Evolutionary conservation across 495 filamentous ascomycete genomes (phyloP).

Genomic region (Neurospora sp.): DNA sequence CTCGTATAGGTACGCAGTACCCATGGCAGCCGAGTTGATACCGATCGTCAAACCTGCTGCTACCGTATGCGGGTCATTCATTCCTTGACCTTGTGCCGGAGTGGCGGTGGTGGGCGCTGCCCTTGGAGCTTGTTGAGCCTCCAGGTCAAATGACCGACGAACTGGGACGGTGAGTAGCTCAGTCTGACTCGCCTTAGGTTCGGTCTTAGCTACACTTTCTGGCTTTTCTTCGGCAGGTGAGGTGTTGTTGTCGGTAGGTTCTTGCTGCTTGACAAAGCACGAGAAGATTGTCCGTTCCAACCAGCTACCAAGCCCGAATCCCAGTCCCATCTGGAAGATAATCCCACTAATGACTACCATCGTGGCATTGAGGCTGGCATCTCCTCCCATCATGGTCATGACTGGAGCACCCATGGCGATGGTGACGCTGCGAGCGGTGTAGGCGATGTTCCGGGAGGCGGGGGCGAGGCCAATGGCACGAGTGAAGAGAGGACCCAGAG

Average conservation of each 20-base stretch:
- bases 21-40: slow-evolving; percentile 42
- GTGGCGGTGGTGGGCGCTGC: background rate
- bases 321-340: slow-evolving; percentile 31
- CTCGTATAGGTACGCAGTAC: slow-evolving; percentile 38
- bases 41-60: slow-evolving; percentile 36
- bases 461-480: slow-evolving; percentile 22
- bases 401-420: slow-evolving; percentile 31
- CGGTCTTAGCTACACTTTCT: background rate
- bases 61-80: slow-evolving; percentile 20
- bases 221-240: background rate
- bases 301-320: slow-evolving; percentile 25
- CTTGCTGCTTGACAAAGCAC: background rate
- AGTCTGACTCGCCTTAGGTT: background rate
- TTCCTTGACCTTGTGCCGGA: background rate
- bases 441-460: slow-evolving; percentile 24
- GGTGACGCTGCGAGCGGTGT: slow-evolving; percentile 36
- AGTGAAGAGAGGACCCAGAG: slow-evolving; percentile 25
- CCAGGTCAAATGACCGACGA: background rate
- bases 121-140: background rate
- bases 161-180: background rate
- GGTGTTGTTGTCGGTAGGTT: background rate
- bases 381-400: slow-evolving; percentile 26
- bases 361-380: slow-evolving; percentile 30
- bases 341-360: slow-evolving; percentile 38
- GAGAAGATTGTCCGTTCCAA: slow-evolving; percentile 16